Conservation (phyloP, 805 yeast species). For the Monosporozyma solicola region DNA sequence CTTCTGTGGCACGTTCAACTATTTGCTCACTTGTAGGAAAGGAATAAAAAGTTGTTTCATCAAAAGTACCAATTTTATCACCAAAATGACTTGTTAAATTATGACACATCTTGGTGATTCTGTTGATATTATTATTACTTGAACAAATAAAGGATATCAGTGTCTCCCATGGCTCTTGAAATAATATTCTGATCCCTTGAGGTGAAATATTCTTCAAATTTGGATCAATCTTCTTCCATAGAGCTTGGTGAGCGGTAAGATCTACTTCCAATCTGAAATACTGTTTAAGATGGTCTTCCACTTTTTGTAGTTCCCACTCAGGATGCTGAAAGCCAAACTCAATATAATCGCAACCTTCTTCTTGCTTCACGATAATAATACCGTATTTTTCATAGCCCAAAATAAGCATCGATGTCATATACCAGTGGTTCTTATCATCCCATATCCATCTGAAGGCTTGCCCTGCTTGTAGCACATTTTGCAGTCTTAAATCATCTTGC, state of each 20-base stretch:
- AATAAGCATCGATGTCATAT: conserved; percentile 21
- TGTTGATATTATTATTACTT: conserved; percentile 88
- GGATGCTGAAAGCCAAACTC: conserved; percentile 42
- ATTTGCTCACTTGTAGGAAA: conserved; percentile 65
- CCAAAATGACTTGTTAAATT: conserved; percentile 67
- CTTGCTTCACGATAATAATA: conserved; percentile 57
- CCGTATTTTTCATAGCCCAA: conserved; percentile 34
- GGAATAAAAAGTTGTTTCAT: conserved; percentile 50
- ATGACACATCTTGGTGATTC: conserved; percentile 91
- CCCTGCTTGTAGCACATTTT: conserved; percentile 26
- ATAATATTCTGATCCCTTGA: conserved; percentile 70
- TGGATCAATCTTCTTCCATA: conserved; percentile 55
- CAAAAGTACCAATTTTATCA: conserved; percentile 40
- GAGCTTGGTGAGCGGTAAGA: conserved; percentile 36
- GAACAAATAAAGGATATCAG: conserved; percentile 86
- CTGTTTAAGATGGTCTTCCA: conserved; percentile 41
- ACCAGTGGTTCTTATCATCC: conserved; percentile 16
- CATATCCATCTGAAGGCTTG: conserved; percentile 30
- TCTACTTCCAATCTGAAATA: conserved; percentile 63
- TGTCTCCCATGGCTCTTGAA: conserved; percentile 98
- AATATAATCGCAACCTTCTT: conserved; percentile 38
- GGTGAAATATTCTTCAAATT: conserved; percentile 34
- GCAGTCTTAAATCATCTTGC: conserved; percentile 41
- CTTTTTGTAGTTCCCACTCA: conserved; percentile 24
- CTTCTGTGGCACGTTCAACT: conserved; percentile 35